Evolutionary conservation across 306 rosid species (phyloP).

Genomic region (Fragaria vesca): DNA sequence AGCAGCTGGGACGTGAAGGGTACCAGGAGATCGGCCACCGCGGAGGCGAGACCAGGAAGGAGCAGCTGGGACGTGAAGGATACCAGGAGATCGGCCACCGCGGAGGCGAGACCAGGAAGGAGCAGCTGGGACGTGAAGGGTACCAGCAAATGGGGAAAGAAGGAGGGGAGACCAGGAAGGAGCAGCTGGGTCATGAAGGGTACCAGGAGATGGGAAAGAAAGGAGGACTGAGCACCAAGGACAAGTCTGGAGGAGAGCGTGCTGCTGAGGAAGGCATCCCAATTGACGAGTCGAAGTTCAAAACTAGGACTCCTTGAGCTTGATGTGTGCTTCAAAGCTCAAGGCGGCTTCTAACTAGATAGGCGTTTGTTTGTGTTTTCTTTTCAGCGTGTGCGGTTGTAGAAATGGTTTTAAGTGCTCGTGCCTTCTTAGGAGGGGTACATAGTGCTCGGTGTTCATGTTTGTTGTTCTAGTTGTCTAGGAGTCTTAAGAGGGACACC

Average conservation of each 20-base stretch:
- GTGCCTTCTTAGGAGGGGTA: neutral
- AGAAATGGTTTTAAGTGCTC: neutral
- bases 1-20: slow-evolving; percentile 64
- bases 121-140: slow-evolving; percentile 65
- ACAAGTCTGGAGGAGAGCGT: slow-evolving; percentile 52
- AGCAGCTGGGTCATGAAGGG: slow-evolving; percentile 65
- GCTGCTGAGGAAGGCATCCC: slow-evolving; percentile 52
- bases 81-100: slow-evolving; percentile 35
- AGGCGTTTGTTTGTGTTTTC: neutral
- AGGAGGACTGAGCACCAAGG: slow-evolving; percentile 63
- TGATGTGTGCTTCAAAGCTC: neutral
- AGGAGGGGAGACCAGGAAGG: slow-evolving; percentile 39
- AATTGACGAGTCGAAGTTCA: slow-evolving; percentile 66
- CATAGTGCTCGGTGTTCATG: neutral
- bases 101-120: slow-evolving; percentile 35
- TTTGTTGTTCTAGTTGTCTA: neutral
- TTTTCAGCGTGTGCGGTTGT: neutral
- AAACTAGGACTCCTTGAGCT: slow-evolving; percentile 9
- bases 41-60: slow-evolving; percentile 35
- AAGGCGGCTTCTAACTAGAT: neutral
- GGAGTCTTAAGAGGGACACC: neutral
- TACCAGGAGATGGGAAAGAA: slow-evolving; percentile 66
- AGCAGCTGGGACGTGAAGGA: slow-evolving; percentile 64
- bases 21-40: slow-evolving; percentile 35
- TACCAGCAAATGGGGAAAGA: slow-evolving; percentile 44